Evolutionary conservation across 495 filamentous ascomycete genomes (phyloP).

Genomic region (Sordaria brevicollis): DNA sequence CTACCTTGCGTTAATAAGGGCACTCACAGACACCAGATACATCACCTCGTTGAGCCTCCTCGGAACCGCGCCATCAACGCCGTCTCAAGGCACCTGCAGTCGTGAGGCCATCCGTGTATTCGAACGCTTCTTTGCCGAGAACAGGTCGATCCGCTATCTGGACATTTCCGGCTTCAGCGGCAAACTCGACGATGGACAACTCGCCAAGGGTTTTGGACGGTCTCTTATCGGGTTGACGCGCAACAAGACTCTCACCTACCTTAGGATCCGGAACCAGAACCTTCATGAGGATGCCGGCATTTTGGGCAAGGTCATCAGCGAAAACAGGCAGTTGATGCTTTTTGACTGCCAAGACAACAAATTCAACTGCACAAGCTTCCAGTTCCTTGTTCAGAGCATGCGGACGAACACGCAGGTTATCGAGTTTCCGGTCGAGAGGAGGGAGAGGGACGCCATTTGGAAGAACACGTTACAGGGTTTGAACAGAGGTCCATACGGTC

Average conservation of each 20-base stretch:
- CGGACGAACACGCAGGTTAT: slow-evolving; percentile 15
- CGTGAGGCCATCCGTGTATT: slow-evolving; percentile 65
- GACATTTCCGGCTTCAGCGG: slow-evolving; percentile 87
- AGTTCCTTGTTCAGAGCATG: slow-evolving; percentile 21
- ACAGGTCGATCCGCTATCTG: slow-evolving; percentile 64
- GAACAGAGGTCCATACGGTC: slow-evolving; percentile 2
- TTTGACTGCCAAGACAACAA: slow-evolving; percentile 34
- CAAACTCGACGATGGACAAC: slow-evolving; percentile 73
- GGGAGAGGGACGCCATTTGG: slow-evolving; percentile 15
- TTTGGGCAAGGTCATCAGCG: slow-evolving; percentile 35
- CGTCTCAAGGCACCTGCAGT: slow-evolving; percentile 41
- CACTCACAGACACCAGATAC: slow-evolving; percentile 62
- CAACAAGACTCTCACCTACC: slow-evolving; percentile 63
- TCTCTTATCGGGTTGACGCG: slow-evolving; percentile 65
- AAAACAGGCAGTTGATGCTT: slow-evolving; percentile 12
- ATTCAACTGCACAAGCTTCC: slow-evolving; percentile 27
- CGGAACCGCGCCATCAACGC: slow-evolving; percentile 66
- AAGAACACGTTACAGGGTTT: slow-evolving; percentile 11
- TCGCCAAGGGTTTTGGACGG: slow-evolving; percentile 72
- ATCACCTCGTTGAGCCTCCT: slow-evolving; percentile 78
- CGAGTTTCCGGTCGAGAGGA: slow-evolving; percentile 15
- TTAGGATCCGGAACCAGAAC: slow-evolving; percentile 59
- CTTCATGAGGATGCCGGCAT: slow-evolving; percentile 37
- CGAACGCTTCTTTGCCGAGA: slow-evolving; percentile 65
- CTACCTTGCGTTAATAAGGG: slow-evolving; percentile 63